phyloP scores from a whole-genome alignment of 1,284 basidiomycete genomes.

The Trichosporon faecale region DNA sequence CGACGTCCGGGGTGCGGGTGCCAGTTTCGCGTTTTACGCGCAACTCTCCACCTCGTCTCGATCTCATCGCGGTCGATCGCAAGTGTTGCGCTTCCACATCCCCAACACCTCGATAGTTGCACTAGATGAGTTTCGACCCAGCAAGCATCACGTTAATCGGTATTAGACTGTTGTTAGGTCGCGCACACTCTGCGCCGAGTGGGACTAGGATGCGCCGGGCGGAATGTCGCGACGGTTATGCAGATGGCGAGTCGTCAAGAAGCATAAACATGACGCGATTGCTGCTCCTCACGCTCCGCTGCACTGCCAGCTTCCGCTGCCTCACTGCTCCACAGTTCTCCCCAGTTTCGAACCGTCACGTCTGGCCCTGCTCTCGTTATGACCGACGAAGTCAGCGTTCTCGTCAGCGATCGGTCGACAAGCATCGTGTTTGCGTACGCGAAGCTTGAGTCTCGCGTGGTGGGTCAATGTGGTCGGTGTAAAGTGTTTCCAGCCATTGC shows the following conservation, averaged over 20 bases:
- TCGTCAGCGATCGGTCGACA: background rate
- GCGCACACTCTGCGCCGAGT: background rate
- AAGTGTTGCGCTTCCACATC: background rate
- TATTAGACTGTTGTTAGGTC: background rate
- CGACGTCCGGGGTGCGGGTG: background rate
- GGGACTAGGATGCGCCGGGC: background rate
- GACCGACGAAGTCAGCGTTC: background rate
- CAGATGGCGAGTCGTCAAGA: background rate
- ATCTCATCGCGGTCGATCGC: background rate
- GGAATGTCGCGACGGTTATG: background rate
- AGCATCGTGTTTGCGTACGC: background rate
- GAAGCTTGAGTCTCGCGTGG: background rate
- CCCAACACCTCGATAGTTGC: too few species aligned
- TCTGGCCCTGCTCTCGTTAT: background rate
- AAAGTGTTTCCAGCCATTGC: background rate
- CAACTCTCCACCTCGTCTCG: background rate
- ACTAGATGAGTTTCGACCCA: background rate
- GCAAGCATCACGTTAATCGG: background rate
- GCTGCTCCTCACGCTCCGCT: too few species aligned
- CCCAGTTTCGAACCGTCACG: background rate
- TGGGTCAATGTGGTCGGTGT: background rate
- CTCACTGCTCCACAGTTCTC: background rate
- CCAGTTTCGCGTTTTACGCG: background rate
- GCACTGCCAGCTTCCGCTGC: too few species aligned
- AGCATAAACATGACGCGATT: slow-evolving; percentile 4